phyloP scores from a whole-genome alignment of 1,284 basidiomycete species.

The Cystobasidium slooffiae region DNA sequence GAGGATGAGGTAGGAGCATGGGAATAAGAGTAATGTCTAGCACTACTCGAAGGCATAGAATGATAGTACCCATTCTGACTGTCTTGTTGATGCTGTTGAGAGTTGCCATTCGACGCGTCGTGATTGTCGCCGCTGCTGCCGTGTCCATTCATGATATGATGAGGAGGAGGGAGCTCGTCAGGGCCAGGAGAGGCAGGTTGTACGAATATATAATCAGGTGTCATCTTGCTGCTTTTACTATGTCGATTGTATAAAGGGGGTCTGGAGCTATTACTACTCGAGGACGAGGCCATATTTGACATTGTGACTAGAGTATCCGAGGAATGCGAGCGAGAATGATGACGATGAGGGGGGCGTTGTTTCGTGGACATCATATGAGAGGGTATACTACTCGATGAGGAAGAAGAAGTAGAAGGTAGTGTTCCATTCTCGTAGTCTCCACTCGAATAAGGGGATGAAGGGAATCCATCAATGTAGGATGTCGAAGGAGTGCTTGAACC shows the following conservation, averaged over 20 bases:
- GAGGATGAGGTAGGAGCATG: slow-evolving; percentile 25
- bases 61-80: slow-evolving; percentile 19
- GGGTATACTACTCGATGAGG: background rate
- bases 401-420: background rate
- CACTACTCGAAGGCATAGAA: slow-evolving; percentile 2
- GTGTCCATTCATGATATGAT: background rate
- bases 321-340: slow-evolving; percentile 36
- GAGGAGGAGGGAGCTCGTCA: background rate
- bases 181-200: slow-evolving; percentile 37
- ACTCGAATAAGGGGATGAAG: slow-evolving; percentile 2
- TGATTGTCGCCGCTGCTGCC: background rate
- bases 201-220: slow-evolving; percentile 39
- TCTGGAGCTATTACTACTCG: background rate
- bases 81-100: background rate
- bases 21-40: background rate
- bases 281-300: background rate
- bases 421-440: background rate
- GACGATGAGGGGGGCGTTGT: slow-evolving; percentile 21
- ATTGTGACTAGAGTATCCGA: slow-evolving; percentile 28
- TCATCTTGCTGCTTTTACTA: slow-evolving; percentile 25
- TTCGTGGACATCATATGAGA: background rate
- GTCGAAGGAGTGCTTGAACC: background rate
- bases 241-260: slow-evolving; percentile 9
- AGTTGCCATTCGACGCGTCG: too few species aligned
- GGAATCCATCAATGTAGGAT: slow-evolving; percentile 10